Conservation (phyloP, 1,284 basidiomycete species). For the Austropuccinia psidii region DNA sequence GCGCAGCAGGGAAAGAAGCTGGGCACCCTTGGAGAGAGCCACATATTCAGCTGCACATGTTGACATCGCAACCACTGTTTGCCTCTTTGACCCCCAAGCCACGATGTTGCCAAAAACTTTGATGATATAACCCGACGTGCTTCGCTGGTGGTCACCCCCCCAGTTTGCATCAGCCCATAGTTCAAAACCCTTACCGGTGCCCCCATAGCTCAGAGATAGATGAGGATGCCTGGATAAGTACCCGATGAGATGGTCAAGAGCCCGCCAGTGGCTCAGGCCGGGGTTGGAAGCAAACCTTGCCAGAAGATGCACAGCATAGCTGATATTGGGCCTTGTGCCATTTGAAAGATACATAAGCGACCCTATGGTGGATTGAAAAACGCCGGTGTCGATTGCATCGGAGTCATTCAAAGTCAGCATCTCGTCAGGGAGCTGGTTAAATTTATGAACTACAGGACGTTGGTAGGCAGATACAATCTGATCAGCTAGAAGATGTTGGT, state of each 20-base stretch:
- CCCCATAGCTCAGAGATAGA: too few species aligned
- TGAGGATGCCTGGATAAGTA: too few species aligned
- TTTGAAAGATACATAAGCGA: too few species aligned
- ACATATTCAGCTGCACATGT: not conserved
- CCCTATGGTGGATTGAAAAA: too few species aligned
- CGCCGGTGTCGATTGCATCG: too few species aligned
- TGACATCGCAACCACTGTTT: not conserved
- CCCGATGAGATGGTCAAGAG: too few species aligned
- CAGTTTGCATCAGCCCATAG: constrained; percentile 4
- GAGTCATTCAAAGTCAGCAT: not conserved
- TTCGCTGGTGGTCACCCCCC: not conserved
- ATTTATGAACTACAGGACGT: not conserved
- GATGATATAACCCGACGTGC: not conserved
- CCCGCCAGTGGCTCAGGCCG: too few species aligned
- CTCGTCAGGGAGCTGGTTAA: not conserved
- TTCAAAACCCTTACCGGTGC: not conserved
- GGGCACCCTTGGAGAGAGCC: not conserved
- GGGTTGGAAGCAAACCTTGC: too few species aligned
- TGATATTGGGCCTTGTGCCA: too few species aligned
- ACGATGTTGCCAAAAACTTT: not conserved
- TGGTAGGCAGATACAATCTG: not conserved
- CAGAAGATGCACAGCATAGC: too few species aligned
- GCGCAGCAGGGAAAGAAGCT: too few species aligned
- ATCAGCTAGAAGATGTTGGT: not conserved
- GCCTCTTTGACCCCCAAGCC: not conserved